These are phyloP conservation scores for Pseudogymnoascus sp. DNA, from an alignment of 2,329 filamentous ascomycete species.

Conservation along the genomic window DNA sequence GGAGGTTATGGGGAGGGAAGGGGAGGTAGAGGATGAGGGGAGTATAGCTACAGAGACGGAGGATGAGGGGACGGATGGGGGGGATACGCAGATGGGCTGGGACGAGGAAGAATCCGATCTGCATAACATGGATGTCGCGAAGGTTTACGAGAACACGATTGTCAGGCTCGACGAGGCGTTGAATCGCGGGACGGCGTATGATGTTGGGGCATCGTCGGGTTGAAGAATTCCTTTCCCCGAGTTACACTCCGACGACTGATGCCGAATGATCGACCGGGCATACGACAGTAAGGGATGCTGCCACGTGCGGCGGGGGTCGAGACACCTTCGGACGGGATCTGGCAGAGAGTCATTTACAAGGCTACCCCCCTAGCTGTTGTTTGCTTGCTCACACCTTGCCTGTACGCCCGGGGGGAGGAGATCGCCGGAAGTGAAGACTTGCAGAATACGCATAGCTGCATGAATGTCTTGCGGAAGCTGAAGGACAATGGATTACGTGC, in stretches of 20 bases:
- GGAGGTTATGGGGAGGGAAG: conserved; percentile 54
- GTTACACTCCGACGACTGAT: not conserved
- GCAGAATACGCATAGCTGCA: not conserved
- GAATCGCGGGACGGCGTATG: conserved; percentile 26
- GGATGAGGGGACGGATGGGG: conserved; percentile 24
- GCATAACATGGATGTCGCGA: conserved; percentile 62
- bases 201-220: conserved; percentile 3
- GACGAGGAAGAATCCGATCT: conserved; percentile 46
- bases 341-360: conserved; percentile 1
- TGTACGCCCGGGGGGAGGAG: not conserved
- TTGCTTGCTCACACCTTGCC: not conserved
- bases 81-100: conserved; percentile 26
- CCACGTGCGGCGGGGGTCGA: not conserved
- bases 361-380: not conserved
- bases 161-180: conserved; percentile 64
- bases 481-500: not conserved
- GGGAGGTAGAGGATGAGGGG: conserved; percentile 35
- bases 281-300: not conserved
- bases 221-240: not conserved
- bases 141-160: conserved; percentile 74
- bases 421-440: not conserved
- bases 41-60: conserved; percentile 14
- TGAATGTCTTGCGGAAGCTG: not conserved
- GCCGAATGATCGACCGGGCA: not conserved
- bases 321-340: not conserved